phyloP scores from a whole-genome alignment of 805 yeast species.

The Lachancea nothofagi region DNA sequence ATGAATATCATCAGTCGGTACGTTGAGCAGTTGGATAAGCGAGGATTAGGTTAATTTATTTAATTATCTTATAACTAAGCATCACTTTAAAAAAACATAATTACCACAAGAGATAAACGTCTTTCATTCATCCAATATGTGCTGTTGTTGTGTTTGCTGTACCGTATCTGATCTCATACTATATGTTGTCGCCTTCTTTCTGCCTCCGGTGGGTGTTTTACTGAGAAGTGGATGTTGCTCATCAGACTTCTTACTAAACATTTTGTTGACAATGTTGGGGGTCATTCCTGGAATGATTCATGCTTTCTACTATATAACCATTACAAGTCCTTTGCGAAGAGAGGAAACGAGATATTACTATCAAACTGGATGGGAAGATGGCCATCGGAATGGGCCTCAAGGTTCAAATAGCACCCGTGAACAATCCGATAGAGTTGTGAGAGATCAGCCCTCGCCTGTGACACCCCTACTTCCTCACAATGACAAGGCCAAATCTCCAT shows the following conservation, averaged over 20 bases:
- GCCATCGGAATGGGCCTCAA: conserved; percentile 15
- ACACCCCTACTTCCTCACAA: conserved; percentile 3
- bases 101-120: background rate
- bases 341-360: conserved; percentile 21
- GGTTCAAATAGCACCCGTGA: conserved; percentile 3
- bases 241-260: conserved; percentile 50
- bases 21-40: no score
- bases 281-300: conserved; percentile 72
- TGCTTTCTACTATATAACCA: conserved; percentile 46
- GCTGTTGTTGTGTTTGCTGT: conserved; percentile 24
- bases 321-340: conserved; percentile 29
- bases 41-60: no score
- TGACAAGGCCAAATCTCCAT: conserved; percentile 1
- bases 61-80: no score
- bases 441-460: conserved; percentile 6
- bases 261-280: conserved; percentile 63
- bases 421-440: background rate
- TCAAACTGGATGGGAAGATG: conserved; percentile 32
- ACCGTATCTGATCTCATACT: conserved; percentile 48
- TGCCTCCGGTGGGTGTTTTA: conserved; percentile 73
- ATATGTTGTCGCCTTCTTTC: conserved; percentile 52
- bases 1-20: background rate
- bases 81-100: background rate
- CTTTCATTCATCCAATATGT: conserved; percentile 10
- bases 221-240: conserved; percentile 59